These are phyloP conservation scores for Exophiala lecanii-corni DNA, from an alignment of 2,329 filamentous ascomycete species.

Conservation along the genomic window DNA sequence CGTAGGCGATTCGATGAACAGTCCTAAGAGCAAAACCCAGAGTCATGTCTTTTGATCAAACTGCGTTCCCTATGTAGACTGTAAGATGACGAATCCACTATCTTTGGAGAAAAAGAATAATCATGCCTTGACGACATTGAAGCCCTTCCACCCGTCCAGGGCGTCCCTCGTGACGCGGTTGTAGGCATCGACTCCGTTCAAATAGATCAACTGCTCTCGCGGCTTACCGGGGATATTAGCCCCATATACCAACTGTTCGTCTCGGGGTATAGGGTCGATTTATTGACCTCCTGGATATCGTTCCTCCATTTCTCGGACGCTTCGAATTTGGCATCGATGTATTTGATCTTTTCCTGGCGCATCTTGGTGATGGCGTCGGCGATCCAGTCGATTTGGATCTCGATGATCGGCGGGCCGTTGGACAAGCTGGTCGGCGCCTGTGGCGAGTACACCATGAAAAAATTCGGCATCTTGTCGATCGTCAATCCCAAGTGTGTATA, in stretches of 20 bases:
- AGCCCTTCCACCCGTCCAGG: constrained; percentile 31
- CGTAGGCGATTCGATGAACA: too few relatives aligned
- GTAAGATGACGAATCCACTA: too few relatives aligned
- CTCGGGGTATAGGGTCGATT: constrained; percentile 46
- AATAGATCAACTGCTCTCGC: constrained; percentile 42
- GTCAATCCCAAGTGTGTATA: constrained; percentile 39
- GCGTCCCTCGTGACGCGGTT: constrained; percentile 2
- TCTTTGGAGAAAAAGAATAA: too few relatives aligned
- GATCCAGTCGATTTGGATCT: constrained; percentile 53
- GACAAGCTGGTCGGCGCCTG: constrained; percentile 49
- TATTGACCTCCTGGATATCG: constrained; percentile 35
- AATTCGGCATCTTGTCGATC: constrained; percentile 41
- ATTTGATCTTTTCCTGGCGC: constrained; percentile 5
- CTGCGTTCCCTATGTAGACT: too few relatives aligned
- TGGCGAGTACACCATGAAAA: constrained; percentile 49
- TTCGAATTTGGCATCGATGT: constrained; percentile 4
- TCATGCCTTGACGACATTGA: constrained; percentile 14
- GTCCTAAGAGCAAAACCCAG: too few relatives aligned
- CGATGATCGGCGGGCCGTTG: constrained; percentile 48
- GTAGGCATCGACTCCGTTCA: constrained; percentile 10
- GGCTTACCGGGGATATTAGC: constrained; percentile 50
- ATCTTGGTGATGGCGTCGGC: constrained; percentile 4
- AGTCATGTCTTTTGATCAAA: background rate
- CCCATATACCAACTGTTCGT: constrained; percentile 52
- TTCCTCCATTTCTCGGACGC: constrained; percentile 21